Evolutionary conservation across 768 basidiomycete genomes (phyloP).

Genomic region (Dacryopinax spathularia): DNA sequence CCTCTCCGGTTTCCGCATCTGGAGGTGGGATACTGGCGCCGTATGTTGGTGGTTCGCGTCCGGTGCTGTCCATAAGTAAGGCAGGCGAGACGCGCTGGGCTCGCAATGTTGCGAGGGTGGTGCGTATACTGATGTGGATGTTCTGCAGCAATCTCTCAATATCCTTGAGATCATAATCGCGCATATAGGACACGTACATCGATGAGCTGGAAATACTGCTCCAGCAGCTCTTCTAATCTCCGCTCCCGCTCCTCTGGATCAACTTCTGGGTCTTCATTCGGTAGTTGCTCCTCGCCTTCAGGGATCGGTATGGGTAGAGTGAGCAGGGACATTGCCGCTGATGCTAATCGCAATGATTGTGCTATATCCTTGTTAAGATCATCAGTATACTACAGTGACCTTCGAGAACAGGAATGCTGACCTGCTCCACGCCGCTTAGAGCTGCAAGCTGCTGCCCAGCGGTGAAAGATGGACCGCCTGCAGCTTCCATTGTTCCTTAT

Average conservation of each 20-base stretch:
- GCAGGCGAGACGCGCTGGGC: constrained; percentile 72
- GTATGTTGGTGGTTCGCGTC: constrained; percentile 61
- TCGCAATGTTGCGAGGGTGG: constrained; percentile 65
- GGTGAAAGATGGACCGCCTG: not conserved
- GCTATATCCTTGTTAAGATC: constrained; percentile 49
- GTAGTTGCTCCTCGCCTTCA: constrained; percentile 34
- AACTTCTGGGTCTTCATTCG: constrained; percentile 31
- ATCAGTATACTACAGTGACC: not conserved
- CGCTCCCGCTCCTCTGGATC: constrained; percentile 74
- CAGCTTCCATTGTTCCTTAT: not conserved
- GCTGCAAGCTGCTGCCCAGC: not conserved
- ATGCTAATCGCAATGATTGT: constrained; percentile 57
- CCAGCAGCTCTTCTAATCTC: constrained; percentile 70
- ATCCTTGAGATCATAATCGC: not conserved
- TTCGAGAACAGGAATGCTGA: not conserved
- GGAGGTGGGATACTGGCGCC: constrained; percentile 53
- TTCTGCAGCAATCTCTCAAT: constrained; percentile 40
- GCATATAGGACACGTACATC: constrained; percentile 38
- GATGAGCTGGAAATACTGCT: constrained; percentile 71
- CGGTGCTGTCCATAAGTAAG: constrained; percentile 70
- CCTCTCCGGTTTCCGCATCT: constrained; percentile 18
- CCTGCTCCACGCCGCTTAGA: not conserved
- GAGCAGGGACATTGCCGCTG: constrained; percentile 62
- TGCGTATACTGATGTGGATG: constrained; percentile 64
- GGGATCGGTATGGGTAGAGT: constrained; percentile 72